A percentile compares a stretch with the other conserved stretches of the same genome.
These are phyloP conservation scores for Phytophthora lateralis DNA, from an alignment of 352 stramenopile genomes.

Conservation along the genomic window DNA sequence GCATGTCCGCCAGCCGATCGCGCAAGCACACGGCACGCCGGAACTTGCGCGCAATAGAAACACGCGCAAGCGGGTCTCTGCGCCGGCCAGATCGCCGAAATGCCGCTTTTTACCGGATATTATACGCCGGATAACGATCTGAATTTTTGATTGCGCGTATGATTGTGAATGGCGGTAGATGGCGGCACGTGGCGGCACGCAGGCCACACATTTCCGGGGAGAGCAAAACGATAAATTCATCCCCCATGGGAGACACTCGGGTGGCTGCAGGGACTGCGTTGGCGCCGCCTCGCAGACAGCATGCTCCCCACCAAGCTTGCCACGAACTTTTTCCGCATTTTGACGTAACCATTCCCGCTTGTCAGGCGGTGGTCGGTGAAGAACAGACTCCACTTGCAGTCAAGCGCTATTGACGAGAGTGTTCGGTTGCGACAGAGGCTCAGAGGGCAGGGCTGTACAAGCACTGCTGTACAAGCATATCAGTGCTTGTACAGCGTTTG, in stretches of 20 bases:
- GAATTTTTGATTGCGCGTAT: constrained; percentile 16
- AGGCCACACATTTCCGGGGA: constrained; percentile 2
- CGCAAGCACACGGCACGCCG: constrained; percentile 8
- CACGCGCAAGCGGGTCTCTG: constrained; percentile 2
- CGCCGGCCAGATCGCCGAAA: constrained; percentile 21
- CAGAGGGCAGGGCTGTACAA: not conserved
- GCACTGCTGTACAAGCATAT: not conserved
- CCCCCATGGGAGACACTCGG: not conserved
- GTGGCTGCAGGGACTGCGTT: not conserved
- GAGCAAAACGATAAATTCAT: no score
- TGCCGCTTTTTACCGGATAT: not conserved
- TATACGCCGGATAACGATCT: not conserved
- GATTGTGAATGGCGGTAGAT: constrained; percentile 19
- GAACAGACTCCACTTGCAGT: no score
- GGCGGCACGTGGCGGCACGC: constrained; percentile 9
- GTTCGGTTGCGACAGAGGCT: not conserved
- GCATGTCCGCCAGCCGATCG: not conserved
- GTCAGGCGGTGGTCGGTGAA: no score
- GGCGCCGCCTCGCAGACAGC: not conserved
- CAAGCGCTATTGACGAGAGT: not conserved
- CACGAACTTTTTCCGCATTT: constrained; percentile 9
- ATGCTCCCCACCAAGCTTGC: not conserved
- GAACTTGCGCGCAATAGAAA: constrained; percentile 10
- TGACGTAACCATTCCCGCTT: no score
- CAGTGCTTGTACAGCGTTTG: not conserved